A percentile compares a stretch with the other conserved stretches of the same genome.
Conservation (phyloP, 257 asterid genomes). For the Solanum arcanum region DNA sequence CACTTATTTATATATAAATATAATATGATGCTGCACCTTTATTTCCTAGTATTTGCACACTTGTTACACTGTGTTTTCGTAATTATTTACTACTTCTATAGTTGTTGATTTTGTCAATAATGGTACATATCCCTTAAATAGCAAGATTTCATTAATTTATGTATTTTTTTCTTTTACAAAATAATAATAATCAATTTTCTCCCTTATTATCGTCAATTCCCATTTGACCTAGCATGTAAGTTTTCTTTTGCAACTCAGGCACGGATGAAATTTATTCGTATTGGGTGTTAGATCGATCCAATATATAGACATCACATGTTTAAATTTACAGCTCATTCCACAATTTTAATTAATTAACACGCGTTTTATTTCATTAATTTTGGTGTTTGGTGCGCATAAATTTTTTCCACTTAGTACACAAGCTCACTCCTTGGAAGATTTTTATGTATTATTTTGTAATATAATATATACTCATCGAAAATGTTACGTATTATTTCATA, state of each 20-base stretch:
- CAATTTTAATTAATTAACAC: no score
- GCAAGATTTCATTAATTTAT: not conserved
- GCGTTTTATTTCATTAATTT: no score
- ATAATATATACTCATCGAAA: no score
- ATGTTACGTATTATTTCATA: no score
- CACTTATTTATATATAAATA: not conserved
- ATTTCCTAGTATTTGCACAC: not conserved
- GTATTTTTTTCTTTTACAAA: no score
- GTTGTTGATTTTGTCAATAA: not conserved
- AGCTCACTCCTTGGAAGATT: not conserved
- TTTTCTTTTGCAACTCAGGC: not conserved
- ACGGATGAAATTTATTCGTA: no score
- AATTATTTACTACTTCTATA: not conserved
- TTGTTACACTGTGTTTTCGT: not conserved
- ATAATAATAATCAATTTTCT: not conserved
- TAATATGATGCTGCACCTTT: not conserved
- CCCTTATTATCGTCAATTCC: not conserved
- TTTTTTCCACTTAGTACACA: no score
- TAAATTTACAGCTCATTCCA: no score
- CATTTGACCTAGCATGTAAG: not conserved
- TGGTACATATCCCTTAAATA: not conserved
- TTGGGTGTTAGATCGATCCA: no score
- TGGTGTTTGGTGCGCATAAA: accelerated
- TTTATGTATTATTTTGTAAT: no score
- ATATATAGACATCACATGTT: no score